Evolutionary conservation across 1,284 basidiomycete genomes (phyloP), one percentile per base, ranked within the genome.

Genomic region (Trametes versicolor): DNA sequence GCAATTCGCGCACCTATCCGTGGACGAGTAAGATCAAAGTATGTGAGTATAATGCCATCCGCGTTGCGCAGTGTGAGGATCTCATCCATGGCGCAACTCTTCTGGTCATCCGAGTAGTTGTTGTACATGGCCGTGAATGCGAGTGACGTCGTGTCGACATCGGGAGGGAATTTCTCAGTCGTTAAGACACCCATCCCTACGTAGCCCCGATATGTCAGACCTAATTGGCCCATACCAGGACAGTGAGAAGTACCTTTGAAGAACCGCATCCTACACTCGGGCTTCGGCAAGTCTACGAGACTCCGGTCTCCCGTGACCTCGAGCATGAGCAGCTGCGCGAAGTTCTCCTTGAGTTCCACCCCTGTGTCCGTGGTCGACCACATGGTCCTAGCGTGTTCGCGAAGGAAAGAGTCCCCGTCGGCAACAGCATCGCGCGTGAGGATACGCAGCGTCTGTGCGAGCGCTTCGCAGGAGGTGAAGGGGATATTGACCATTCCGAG

Each of bases 281-380:
- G 76, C 3, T 76, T 65, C 85, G 86, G 69, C 85, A 87, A 0
- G 81, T 84, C 56, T 7, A 55, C 64, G 19, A 65, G 52, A 10
- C 12, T 29, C 21, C 15, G 23, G 80, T 87, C 79, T 10, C 75
- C 70, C 0, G 84, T 87, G 4, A 79, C 76, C 61, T 89, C 87
- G 4, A 86, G 74, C 58, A 88, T 84, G 8, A 88, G 76, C 4
- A 87, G 78, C 67, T 87, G 86, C 1, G 83, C 78, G 64, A 86
- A 87, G 67, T 86, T 86, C 72, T 88, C 85, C 48, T 77, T 68
- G 9, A 87, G 68, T 21, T 73, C 66, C 0, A 80, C 69, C 8
- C 82, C 81, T 19, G 72, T 75, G 39, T 80, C 75, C 2, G 85
- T 87, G n/a, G 81, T 74, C 2, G 86, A 87, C 41, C 78, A 66